These are phyloP conservation scores for Westerdykella aurantiaca DNA, from an alignment of 2,329 filamentous ascomycete genomes.

Conservation along the genomic window DNA sequence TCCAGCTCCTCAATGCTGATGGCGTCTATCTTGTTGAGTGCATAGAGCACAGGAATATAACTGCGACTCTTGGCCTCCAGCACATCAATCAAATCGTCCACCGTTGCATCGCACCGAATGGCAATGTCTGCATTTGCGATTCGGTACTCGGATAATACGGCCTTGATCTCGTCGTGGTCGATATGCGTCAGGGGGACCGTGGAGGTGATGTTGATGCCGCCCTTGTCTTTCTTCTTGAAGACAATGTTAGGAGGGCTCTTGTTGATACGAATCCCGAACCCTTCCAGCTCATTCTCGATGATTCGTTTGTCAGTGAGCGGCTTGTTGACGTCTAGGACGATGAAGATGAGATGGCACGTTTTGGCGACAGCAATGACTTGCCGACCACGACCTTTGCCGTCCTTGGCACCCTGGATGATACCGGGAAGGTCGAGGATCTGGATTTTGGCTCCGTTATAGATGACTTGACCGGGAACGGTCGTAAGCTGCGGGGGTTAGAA, in stretches of 20 bases:
- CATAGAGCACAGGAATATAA: conserved; percentile 99
- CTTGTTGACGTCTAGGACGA: conserved; percentile 97
- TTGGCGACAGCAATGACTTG: conserved; percentile 99
- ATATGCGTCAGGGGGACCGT: conserved; percentile 90
- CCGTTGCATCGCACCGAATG: conserved; percentile 93
- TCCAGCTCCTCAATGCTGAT: conserved; percentile 98
- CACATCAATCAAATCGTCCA: conserved; percentile 94
- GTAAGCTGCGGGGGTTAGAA: conserved; percentile 53
- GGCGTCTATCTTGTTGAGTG: conserved; percentile 97
- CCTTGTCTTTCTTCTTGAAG: conserved; percentile 99
- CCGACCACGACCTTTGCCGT: conserved; percentile 92
- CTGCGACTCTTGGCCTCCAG: conserved; percentile 90
- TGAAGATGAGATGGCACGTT: conserved; percentile 98
- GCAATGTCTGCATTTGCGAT: conserved; percentile 96
- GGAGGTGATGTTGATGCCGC: conserved; percentile 91
- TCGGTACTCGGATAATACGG: conserved; percentile 94
- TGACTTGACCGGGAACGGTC: conserved; percentile 90
- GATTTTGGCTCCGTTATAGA: conserved; percentile 94
- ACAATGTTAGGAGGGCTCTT: conserved; percentile 96
- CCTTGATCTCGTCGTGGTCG: conserved; percentile 92
- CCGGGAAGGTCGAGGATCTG: conserved; percentile 98
- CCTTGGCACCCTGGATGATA: conserved; percentile 98
- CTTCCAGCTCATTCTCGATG: conserved; percentile 91
- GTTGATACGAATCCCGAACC: conserved; percentile 96
- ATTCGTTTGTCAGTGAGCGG: conserved; percentile 93